phyloP scores from a whole-genome alignment of 805 yeast genomes.

The Schwanniomyces sp. region DNA sequence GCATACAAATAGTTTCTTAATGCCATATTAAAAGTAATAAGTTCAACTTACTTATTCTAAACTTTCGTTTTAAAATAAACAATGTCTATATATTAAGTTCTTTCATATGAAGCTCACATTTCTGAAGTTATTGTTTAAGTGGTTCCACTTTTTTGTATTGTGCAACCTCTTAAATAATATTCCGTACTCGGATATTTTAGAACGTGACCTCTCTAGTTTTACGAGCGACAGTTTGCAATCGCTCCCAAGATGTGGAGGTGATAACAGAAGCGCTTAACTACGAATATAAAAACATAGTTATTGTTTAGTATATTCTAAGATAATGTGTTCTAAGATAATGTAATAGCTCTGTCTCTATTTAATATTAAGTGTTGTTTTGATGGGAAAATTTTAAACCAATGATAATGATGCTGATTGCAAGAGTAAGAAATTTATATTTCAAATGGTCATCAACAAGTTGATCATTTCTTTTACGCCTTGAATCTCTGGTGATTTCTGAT shows the following conservation, averaged over 20 bases:
- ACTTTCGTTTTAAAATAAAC: too few species aligned
- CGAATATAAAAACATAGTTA: too few species aligned
- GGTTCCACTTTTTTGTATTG: neutral
- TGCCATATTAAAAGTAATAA: constrained; percentile 25
- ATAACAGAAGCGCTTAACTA: neutral
- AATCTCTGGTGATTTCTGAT: constrained; percentile 3
- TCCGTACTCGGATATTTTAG: neutral
- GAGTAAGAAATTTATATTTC: constrained; percentile 41
- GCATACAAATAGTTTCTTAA: constrained; percentile 42
- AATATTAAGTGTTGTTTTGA: constrained; percentile 6
- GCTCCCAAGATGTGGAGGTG: neutral
- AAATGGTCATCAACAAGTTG: constrained; percentile 38
- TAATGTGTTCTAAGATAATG: neutral
- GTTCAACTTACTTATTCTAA: too few species aligned
- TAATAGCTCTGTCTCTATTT: constrained; percentile 5
- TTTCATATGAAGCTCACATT: neutral
- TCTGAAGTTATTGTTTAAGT: neutral
- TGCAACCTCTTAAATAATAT: neutral
- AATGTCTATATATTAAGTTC: neutral
- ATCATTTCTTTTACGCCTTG: constrained; percentile 15
- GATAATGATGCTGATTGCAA: constrained; percentile 42
- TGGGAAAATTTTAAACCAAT: constrained; percentile 38
- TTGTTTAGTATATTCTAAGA: too few species aligned
- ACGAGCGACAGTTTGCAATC: neutral
- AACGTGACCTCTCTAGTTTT: neutral